These are phyloP conservation scores for Acanthamoeba divionensis DNA, from an alignment of 208 protist genomes.

Conservation along the genomic window DNA sequence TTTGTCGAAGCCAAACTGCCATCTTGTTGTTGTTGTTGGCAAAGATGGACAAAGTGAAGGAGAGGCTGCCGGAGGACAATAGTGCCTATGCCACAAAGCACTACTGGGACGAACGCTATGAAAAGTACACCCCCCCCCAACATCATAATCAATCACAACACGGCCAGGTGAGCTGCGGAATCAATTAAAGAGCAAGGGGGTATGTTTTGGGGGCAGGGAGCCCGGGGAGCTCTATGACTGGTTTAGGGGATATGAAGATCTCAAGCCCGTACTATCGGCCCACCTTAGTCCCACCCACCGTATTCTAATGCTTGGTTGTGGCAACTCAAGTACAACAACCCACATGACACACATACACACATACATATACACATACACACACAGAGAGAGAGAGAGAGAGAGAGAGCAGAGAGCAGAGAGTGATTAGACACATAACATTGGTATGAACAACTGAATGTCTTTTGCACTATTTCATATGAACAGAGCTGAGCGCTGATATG, in stretches of 20 bases:
- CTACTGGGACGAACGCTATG: conserved; percentile 42
- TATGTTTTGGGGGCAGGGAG: no score
- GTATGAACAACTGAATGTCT: neutral
- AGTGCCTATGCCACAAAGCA: conserved; percentile 49
- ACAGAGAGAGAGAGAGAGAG: no score
- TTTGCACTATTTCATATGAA: neutral
- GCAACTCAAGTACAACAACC: conserved; percentile 55
- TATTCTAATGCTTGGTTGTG: conserved; percentile 53
- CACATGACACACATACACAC: no score
- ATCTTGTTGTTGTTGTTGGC: no score
- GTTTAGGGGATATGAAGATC: conserved; percentile 18
- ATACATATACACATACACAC: no score
- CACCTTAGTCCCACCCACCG: neutral
- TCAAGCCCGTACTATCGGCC: neutral
- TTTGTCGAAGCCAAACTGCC: no score
- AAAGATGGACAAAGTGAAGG: neutral
- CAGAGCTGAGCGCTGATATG: conserved; percentile 41
- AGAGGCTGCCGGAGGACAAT: conserved; percentile 9
- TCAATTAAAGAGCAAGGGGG: no score
- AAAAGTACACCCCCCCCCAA: no score
- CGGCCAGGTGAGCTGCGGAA: no score
- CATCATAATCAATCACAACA: no score
- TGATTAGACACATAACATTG: neutral
- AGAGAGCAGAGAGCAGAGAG: no score
- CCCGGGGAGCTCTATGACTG: conserved; percentile 11